Evolutionary conservation across 441 rosid genomes (phyloP).

Genomic region (Rhodomyrtus psidioides): DNA sequence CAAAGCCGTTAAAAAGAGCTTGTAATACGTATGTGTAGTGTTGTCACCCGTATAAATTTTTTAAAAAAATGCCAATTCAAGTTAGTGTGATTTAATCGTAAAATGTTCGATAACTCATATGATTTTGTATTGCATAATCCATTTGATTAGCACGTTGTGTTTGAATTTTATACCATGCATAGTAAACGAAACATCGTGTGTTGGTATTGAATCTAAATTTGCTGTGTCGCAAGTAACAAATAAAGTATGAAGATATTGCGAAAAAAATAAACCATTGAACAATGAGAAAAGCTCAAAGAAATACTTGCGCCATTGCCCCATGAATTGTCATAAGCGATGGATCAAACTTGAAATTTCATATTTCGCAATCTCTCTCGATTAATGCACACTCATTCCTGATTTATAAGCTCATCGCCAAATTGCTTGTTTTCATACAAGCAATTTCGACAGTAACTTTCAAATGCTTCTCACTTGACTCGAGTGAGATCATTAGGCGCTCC

Average conservation of each 20-base stretch:
- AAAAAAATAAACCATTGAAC: neutral
- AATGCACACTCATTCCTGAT: neutral
- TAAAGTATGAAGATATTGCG: too few species aligned
- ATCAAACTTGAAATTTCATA: neutral
- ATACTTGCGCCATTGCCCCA: too few species aligned
- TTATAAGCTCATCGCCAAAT: too few species aligned
- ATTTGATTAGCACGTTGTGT: neutral
- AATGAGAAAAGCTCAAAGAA: neutral
- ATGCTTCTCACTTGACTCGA: neutral
- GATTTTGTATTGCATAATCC: neutral
- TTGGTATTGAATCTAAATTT: neutral
- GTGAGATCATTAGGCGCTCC: neutral
- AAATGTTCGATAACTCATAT: neutral
- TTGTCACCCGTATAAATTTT: conserved; percentile 41
- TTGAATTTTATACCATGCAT: neutral
- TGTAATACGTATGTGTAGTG: conserved; percentile 60
- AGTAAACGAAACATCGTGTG: neutral
- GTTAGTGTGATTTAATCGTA: too few species aligned
- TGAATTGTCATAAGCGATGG: neutral
- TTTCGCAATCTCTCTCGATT: too few species aligned
- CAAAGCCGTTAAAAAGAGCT: conserved; percentile 81
- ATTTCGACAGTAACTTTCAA: neutral
- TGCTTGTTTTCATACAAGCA: too few species aligned
- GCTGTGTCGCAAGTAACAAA: neutral
- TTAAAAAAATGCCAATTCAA: too few species aligned